Evolutionary conservation across 306 rosid species (phyloP).

Genomic region (Vigna hirtella): DNA sequence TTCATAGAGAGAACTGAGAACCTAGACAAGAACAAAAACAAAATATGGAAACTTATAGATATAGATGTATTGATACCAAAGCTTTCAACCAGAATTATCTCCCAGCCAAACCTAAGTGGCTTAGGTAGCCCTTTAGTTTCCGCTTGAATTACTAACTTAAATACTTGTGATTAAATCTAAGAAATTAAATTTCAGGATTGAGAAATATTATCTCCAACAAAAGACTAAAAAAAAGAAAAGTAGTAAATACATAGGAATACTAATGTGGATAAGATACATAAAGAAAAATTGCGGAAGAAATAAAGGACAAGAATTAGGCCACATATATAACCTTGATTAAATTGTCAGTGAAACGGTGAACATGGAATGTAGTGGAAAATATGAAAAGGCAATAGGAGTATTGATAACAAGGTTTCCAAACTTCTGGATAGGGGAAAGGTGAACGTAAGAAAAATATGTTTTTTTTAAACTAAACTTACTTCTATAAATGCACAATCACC

Average conservation of each 20-base stretch:
- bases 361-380: not conserved
- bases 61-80: not conserved
- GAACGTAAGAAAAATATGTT: constrained; percentile 12
- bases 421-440: constrained; percentile 19
- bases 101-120: not conserved
- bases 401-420: constrained; percentile 5
- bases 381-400: constrained; percentile 21
- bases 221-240: not conserved
- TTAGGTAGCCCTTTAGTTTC: no score
- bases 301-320: not conserved
- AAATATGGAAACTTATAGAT: not conserved
- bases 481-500: constrained; percentile 86
- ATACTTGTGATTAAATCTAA: no score
- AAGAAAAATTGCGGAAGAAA: not conserved
- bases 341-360: not conserved
- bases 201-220: no score
- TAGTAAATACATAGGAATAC: not conserved
- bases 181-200: not conserved
- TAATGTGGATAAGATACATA: constrained; percentile 20
- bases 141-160: no score
- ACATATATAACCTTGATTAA: constrained; percentile 18
- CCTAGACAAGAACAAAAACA: not conserved
- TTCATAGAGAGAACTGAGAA: not conserved
- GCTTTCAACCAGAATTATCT: not conserved
- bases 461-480: constrained; percentile 53